Evolutionary conservation across 257 asterid genomes (phyloP).

Genomic region (Nicotiana attenuata): DNA sequence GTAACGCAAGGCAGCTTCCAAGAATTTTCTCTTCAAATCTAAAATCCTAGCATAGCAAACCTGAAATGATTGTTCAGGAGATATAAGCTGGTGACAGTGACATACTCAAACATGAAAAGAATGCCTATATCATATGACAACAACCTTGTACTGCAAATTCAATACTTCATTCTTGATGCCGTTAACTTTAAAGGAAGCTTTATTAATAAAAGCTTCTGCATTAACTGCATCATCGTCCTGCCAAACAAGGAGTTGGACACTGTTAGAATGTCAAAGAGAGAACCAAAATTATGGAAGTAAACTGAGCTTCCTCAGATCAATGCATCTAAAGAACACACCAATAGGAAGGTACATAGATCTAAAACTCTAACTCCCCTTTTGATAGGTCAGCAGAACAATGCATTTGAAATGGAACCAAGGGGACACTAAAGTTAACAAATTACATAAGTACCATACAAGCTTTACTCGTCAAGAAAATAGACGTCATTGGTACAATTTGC

Average conservation of each 20-base stretch:
- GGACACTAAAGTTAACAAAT: neutral
- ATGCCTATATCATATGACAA: neutral
- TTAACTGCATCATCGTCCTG: constrained; percentile 98
- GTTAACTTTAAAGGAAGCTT: constrained; percentile 96
- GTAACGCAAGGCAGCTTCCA: constrained; percentile 98
- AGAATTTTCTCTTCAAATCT: constrained; percentile 92
- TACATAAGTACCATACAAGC: neutral
- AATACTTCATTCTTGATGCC: constrained; percentile 84
- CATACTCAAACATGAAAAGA: constrained; percentile 3
- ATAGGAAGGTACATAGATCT: constrained; percentile 6
- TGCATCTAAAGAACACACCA: neutral
- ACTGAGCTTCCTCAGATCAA: neutral
- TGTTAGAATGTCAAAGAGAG: neutral
- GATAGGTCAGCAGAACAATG: neutral
- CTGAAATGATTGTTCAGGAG: constrained; percentile 32
- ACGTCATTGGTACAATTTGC: neutral
- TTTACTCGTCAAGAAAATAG: neutral
- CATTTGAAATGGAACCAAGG: neutral
- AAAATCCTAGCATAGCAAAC: constrained; percentile 96
- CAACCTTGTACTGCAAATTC: constrained; percentile 91
- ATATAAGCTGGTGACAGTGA: neutral
- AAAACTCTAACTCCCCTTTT: neutral
- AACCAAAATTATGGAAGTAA: neutral
- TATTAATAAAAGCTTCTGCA: constrained; percentile 96
- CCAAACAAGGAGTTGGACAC: constrained; percentile 16